Base-by-base conservation (phyloP, 108 stramenopile genomes). In the Nitzschia sp. region DNA sequence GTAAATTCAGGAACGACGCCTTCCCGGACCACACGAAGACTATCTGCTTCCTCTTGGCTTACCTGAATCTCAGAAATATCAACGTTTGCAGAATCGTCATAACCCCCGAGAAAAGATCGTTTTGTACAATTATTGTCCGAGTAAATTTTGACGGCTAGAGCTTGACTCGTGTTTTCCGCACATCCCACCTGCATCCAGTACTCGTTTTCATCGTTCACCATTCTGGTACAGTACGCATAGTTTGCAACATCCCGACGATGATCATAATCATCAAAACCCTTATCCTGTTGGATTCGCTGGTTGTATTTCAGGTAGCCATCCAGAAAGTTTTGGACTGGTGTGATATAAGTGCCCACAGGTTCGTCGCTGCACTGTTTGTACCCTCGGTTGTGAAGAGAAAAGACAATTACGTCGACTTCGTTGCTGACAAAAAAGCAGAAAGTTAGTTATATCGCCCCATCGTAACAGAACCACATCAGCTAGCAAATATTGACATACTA, bases 121-220 rank as follows among this genome's bases (percentile, higher is more conserved):
- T 55, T 74, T 8, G 79, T 73, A 70, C 92, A 94, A 1, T 74
- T 72, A 55, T 84, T 85, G 60, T 94, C 92, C 11, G 62, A 54
- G 72, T 89, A 94, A 35, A 89, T 82, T 66, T 94, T 94, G 24
- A 94, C 84, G 1, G 87, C 74, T 28, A 94, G 54, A 17, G 47
- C 51, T 38, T 69, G 53, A 25, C 75, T 63, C 30, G 66, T 70
- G 18, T 38, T 46, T 46, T 87, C 86, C 2, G 81, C 24, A 49
- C 86, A 87, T 45, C 86, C 86, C 29, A 83, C 55, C 51, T 83
- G 79, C 30, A 87, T 58, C 36, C 66, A 84, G 46, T 75, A 78
- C 51, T 76, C 72, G 28, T 63, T 59, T 1, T 76, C 76, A 17
- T 83, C 64, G 30, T 86, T 59, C 5, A 74, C 60, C 13, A 54